Conservation (phyloP, 306 rosid genomes). For the Vicia villosa region DNA sequence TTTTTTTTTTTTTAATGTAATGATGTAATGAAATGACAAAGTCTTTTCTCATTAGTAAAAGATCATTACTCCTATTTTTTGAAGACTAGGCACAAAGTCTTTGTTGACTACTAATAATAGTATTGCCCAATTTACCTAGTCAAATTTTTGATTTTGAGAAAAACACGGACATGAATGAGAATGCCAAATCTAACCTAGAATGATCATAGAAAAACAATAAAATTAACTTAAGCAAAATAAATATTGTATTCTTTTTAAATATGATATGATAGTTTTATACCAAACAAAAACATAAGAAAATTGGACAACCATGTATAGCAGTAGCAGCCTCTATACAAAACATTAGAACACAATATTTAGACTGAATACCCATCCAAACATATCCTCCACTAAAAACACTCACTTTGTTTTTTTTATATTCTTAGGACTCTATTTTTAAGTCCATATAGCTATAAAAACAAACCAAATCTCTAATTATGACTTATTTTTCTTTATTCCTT, state of each 20-base stretch:
- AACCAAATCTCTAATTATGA: constrained; percentile 34
- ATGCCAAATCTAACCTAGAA: neutral
- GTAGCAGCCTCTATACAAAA: constrained; percentile 45
- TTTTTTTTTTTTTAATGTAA: neutral
- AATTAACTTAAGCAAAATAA: constrained; percentile 6
- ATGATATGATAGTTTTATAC: neutral
- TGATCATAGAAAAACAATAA: neutral
- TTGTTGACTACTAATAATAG: neutral
- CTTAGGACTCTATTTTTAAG: constrained; percentile 28
- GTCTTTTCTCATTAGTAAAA: neutral
- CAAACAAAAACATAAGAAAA: constrained; percentile 25
- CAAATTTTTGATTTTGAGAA: neutral
- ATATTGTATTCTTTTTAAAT: constrained; percentile 35
- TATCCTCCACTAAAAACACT: constrained; percentile 27
- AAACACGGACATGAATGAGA: neutral
- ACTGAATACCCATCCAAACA: constrained; percentile 27
- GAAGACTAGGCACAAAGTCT: neutral
- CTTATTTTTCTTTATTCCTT: constrained; percentile 31
- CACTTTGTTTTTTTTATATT: constrained; percentile 20
- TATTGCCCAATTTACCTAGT: neutral
- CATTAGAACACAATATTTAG: constrained; percentile 33
- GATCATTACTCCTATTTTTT: neutral
- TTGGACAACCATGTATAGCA: constrained; percentile 30
- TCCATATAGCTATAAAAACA: constrained; percentile 37
- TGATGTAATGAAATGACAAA: neutral